Evolutionary conservation across 441 rosid genomes (phyloP), one percentile per base, ranked within the genome.

Genomic region (Mallotus repandus): DNA sequence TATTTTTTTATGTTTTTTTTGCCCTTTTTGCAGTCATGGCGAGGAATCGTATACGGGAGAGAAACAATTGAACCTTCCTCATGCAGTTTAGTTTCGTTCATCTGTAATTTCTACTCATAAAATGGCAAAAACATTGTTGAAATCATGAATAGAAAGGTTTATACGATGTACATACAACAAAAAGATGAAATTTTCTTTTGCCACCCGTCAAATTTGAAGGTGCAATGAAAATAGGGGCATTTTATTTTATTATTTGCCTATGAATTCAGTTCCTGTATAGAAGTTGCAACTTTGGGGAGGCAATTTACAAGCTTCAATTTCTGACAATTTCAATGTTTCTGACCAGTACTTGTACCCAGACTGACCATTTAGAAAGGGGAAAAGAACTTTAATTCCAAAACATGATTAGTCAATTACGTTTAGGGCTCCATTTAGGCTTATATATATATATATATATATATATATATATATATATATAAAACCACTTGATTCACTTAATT

Each of bases 11-110:
- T 49, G 7, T 10, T 25, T 13, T 58, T 19, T 5, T 60, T 29
- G 46, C 52, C 63, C 9, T 21, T 38, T 64, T 60, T 72, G 82
- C 86, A 94, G 97, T 82, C 86, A 90, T 56, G 95, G 93, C 66
- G 97, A 87, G 75, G 91, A 87, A 72, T 70, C 85, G 53, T 78
- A 79, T 8, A 62, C 68, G 43, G 87, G 67, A 66, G 92, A 89
- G 48, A 80, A 81, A 71, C 86, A 74, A 48, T 49, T 74, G 77
- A 74, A 91, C 79, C 96, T 91, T 52, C 97, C 96, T 7, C 97
- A 78, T 61, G 91, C 88, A 35, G 78, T 79, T 46, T 92, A 85
- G 79, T 72, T 73, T 68, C 71, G 65, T 22, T 6, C 5, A 43
- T 72, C 1, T 15, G 65, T 68, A 32, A 57, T 43, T 62, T 60